These are phyloP conservation scores for Monilinia fructigena DNA, from an alignment of 2,329 filamentous ascomycete species.

Conservation along the genomic window DNA sequence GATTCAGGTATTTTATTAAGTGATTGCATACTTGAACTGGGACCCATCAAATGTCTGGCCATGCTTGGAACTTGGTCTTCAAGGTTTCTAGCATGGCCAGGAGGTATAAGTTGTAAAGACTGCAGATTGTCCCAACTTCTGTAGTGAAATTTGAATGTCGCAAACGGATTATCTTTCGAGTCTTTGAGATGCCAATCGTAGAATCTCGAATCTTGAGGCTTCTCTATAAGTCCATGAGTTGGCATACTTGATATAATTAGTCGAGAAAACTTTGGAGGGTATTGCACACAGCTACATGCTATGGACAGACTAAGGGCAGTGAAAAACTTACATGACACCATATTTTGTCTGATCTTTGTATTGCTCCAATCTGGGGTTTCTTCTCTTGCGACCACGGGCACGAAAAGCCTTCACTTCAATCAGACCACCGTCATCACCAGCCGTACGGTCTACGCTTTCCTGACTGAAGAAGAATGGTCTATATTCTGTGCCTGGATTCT, in stretches of 20 bases:
- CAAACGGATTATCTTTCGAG: slow-evolving; percentile 51
- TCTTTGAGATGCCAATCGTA: slow-evolving; percentile 55
- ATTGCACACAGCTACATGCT: background rate
- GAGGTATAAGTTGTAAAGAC: slow-evolving; percentile 48
- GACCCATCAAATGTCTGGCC: slow-evolving; percentile 6
- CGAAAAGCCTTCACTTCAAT: slow-evolving; percentile 56
- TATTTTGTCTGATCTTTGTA: slow-evolving; percentile 51
- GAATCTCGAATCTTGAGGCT: slow-evolving; percentile 50
- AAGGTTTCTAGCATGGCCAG: slow-evolving; percentile 25
- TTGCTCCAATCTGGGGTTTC: slow-evolving; percentile 44
- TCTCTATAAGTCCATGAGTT: slow-evolving; percentile 53
- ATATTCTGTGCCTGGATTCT: slow-evolving; percentile 47
- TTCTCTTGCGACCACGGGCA: slow-evolving; percentile 48
- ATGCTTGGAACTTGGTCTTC: slow-evolving; percentile 13
- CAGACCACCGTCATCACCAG: slow-evolving; percentile 54
- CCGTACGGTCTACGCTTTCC: slow-evolving; percentile 36
- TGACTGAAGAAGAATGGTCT: slow-evolving; percentile 52
- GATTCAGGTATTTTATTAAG: background rate
- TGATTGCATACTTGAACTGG: background rate
- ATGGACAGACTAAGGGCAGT: background rate
- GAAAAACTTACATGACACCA: slow-evolving; percentile 51
- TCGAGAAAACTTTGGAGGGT: background rate
- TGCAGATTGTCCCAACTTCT: slow-evolving; percentile 51
- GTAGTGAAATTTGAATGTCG: slow-evolving; percentile 57
- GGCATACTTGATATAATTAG: slow-evolving; percentile 45